Conservation (phyloP, 1,139 yeast species). For the Eremothecium gossypii region DNA sequence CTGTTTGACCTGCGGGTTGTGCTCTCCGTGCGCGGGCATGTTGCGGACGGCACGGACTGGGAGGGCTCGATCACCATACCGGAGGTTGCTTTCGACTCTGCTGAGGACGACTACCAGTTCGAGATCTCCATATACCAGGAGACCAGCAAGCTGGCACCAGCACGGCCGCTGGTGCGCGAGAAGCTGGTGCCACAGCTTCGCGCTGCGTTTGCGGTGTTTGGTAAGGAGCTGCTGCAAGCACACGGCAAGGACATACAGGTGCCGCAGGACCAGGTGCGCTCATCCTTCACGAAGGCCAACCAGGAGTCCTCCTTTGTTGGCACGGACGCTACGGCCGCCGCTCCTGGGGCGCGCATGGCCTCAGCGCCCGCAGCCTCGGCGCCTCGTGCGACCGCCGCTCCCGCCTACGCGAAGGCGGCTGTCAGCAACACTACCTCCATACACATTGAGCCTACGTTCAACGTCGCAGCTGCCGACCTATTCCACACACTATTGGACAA, state of each 20-base stretch:
- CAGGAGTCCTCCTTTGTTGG: constrained; percentile 34
- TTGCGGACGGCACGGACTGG: constrained; percentile 20
- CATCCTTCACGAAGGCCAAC: constrained; percentile 58
- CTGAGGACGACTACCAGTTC: constrained; percentile 75
- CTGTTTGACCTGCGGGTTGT: constrained; percentile 72
- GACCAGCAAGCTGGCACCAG: constrained; percentile 38
- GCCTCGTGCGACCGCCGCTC: constrained; percentile 11
- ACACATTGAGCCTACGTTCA: constrained; percentile 70
- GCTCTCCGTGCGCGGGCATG: constrained; percentile 48
- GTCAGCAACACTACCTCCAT: constrained; percentile 66
- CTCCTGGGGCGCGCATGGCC: constrained; percentile 8
- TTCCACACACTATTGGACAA: constrained; percentile 69
- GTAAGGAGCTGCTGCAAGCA: constrained; percentile 60
- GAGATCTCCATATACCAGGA: constrained; percentile 61
- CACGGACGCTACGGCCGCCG: constrained; percentile 10
- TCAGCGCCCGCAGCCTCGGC: constrained; percentile 11
- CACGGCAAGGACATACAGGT: constrained; percentile 88
- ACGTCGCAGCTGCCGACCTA: constrained; percentile 79
- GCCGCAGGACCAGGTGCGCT: constrained; percentile 56
- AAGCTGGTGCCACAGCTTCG: constrained; percentile 65
- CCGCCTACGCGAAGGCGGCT: constrained; percentile 17
- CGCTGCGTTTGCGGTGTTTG: constrained; percentile 50
- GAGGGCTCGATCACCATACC: constrained; percentile 76
- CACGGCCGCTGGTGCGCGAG: constrained; percentile 49
- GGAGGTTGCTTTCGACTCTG: constrained; percentile 92